Evolutionary conservation across 495 filamentous ascomycete genomes (phyloP).

Genomic region (Cladorrhinum samala): DNA sequence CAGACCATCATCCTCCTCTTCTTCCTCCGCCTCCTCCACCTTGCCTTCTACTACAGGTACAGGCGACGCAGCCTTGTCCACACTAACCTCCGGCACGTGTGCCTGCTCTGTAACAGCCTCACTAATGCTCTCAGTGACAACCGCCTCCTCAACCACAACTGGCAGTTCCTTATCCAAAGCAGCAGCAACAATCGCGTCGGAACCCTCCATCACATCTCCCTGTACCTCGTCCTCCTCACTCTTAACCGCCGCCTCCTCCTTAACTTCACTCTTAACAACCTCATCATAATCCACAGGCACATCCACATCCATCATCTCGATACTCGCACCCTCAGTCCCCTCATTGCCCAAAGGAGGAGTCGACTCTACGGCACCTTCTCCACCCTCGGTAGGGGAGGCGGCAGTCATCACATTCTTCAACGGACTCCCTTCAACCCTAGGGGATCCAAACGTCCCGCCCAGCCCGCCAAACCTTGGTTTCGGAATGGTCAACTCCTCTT

Average conservation of each 20-base stretch:
- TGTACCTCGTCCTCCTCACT: too few species aligned
- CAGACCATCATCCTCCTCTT: conserved; percentile 26
- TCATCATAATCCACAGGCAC: too few species aligned
- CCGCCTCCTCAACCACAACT: too few species aligned
- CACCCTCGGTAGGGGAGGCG: conserved; percentile 26
- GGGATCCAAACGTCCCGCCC: conserved; percentile 3
- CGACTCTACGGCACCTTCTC: not conserved
- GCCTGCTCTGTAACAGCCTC: too few species aligned
- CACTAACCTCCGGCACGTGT: not conserved
- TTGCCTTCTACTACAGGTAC: not conserved
- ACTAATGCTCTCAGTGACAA: too few species aligned
- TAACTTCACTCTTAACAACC: too few species aligned
- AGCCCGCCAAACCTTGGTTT: conserved; percentile 18
- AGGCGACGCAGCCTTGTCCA: conserved; percentile 4
- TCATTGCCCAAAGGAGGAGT: conserved; percentile 12
- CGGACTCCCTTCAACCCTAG: conserved; percentile 41
- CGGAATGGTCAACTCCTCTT: conserved; percentile 21
- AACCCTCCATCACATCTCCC: too few species aligned
- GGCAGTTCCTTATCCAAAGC: too few species aligned
- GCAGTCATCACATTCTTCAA: conserved; percentile 42
- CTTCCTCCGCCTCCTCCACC: conserved; percentile 10
- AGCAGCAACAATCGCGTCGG: too few species aligned
- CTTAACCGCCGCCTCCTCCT: too few species aligned
- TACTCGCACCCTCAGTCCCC: conserved; percentile 5
- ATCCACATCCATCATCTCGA: not conserved